Percentiles rank a stretch among this genome's conserved stretches.
These are phyloP conservation scores for Botrytis hyacinthi DNA, from an alignment of 2,329 filamentous ascomycete genomes.

Conservation along the genomic window DNA sequence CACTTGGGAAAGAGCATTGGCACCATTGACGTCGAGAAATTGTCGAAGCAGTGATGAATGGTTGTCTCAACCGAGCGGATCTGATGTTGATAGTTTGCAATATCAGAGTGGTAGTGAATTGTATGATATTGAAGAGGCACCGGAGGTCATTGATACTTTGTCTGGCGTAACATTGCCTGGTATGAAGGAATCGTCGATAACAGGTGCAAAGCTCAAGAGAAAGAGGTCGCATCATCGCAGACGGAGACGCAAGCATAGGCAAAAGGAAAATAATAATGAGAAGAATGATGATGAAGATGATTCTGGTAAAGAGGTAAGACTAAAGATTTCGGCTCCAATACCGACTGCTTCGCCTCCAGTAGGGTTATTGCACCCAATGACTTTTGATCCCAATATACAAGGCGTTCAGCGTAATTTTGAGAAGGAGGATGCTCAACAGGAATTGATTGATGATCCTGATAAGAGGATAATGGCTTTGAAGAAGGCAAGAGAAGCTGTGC, in stretches of 20 bases:
- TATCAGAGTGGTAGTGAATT: constrained; percentile 30
- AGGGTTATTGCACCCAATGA: constrained; percentile 53
- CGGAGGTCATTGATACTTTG: constrained; percentile 30
- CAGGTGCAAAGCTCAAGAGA: constrained; percentile 48
- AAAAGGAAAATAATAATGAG: constrained; percentile 33
- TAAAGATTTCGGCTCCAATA: constrained; percentile 33
- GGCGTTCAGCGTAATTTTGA: constrained; percentile 58
- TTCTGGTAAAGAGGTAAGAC: neutral
- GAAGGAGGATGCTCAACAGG: constrained; percentile 54
- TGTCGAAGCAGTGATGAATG: constrained; percentile 42
- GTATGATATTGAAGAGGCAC: constrained; percentile 30
- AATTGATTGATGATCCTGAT: constrained; percentile 56
- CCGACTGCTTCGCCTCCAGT: constrained; percentile 29
- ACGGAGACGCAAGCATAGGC: constrained; percentile 38
- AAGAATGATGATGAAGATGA: constrained; percentile 36
- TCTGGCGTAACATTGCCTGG: constrained; percentile 22
- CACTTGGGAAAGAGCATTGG: constrained; percentile 80
- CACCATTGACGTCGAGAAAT: constrained; percentile 56
- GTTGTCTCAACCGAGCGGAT: constrained; percentile 40
- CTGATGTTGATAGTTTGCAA: constrained; percentile 30
- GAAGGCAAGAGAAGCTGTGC: constrained; percentile 59
- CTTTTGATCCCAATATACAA: constrained; percentile 53
- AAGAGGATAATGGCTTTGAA: constrained; percentile 54
- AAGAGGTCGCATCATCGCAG: constrained; percentile 39
- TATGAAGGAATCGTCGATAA: constrained; percentile 25